Evolutionary conservation across 2,329 filamentous ascomycete species (phyloP), one percentile per base, ranked within the genome.

Genomic region (Scleromitrula shiraiana): DNA sequence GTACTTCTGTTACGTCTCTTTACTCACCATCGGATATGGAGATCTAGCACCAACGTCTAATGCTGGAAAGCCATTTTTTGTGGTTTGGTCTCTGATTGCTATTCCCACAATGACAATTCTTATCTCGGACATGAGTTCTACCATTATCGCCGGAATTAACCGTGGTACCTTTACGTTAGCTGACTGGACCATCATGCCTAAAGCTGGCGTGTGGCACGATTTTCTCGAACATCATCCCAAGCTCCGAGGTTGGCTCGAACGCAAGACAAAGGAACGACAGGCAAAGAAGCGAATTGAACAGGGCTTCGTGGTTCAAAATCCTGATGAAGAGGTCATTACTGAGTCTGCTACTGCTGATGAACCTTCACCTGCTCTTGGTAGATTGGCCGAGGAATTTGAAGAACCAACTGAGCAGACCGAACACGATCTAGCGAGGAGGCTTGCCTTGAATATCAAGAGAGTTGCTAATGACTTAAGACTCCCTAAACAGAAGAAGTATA

Each of bases 31-130:
- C 37, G 83, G 83, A 1, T 85, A 85, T 55, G 82, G 82, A 6
- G 82, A 86, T 56, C 67, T 83, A 17, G 72, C 75, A 7, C 82
- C 83, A 0, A 74, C 74, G 51, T 77, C 74, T 6, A 85, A 85
- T 56, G 72, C 78, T 1, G 81, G 80, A 4, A 75, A 82, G 39
- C 78, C 80, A 0, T 83, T 86, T 60, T 87, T 87, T 59, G 74
- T 87, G 5, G 70, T 86, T 20, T 87, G 83, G 83, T 80, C 75
- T 22, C 65, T 86, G 3, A 70, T 85, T 32, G 82, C 82, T 3
- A 75, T 86, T 1, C 82, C 82, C 0, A 83, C 79, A 2, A 83
- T 85, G 75, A 85, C 82, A 0, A 80, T 84, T 27, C 69, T 87
- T 0, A 72, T 83, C 46, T 74, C 73, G 6, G 75, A 79, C 54